Percentiles rank a stretch among this genome's conserved stretches.
Evolutionary conservation across 2,329 filamentous ascomycete species (phyloP).

Genomic region (Phyllosticta paracitricarpa): DNA sequence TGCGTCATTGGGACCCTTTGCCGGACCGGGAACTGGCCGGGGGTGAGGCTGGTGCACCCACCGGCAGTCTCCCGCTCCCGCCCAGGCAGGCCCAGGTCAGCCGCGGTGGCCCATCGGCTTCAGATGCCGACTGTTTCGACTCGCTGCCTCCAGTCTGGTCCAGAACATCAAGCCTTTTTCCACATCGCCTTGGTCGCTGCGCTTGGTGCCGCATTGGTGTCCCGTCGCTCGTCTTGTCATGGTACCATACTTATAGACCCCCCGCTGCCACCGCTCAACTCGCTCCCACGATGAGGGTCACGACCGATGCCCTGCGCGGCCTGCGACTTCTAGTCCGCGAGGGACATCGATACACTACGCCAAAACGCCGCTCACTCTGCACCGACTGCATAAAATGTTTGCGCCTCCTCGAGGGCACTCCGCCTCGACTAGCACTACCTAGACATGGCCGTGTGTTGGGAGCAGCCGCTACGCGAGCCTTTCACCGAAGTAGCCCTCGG

Average conservation of each 20-base stretch:
- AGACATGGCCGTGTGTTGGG: background rate
- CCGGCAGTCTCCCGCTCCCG: too few relatives aligned
- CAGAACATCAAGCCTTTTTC: background rate
- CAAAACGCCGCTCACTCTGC: background rate
- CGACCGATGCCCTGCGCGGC: constrained; percentile 1
- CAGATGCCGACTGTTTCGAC: background rate
- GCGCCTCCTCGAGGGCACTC: constrained; percentile 5
- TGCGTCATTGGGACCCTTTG: background rate
- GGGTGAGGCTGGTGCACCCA: too few relatives aligned
- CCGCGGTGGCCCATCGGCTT: background rate
- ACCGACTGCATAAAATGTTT: background rate
- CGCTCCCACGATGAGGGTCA: background rate
- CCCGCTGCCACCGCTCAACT: background rate
- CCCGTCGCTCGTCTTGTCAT: background rate
- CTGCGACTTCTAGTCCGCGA: background rate
- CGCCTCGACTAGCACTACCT: constrained; percentile 6
- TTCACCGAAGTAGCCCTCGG: background rate
- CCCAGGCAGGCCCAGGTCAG: background rate
- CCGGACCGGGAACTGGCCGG: background rate
- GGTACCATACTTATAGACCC: background rate
- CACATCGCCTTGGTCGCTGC: background rate
- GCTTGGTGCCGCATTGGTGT: background rate
- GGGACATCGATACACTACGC: background rate
- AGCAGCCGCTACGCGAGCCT: background rate
- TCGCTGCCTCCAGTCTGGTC: background rate